Conservation (phyloP, 1,139 yeast genomes). For the Scheffersomyces illinoinensis region DNA sequence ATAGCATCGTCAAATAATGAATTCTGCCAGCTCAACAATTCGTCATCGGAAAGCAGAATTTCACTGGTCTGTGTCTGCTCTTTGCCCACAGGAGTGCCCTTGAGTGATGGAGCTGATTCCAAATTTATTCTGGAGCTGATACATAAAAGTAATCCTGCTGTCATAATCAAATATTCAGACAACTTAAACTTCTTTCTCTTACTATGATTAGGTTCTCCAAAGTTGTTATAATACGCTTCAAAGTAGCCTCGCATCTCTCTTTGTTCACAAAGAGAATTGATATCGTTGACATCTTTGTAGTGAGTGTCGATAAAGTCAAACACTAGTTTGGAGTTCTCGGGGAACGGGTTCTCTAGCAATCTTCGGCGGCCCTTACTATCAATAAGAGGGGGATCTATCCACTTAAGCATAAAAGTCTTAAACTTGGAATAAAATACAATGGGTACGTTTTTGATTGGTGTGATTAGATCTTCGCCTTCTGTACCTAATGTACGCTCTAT, state of each 20-base stretch:
- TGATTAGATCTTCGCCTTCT: slow-evolving; percentile 18
- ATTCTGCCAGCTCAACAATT: slow-evolving; percentile 20
- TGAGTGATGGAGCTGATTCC: slow-evolving; percentile 1
- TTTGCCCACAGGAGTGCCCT: slow-evolving; percentile 1
- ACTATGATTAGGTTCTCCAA: slow-evolving; percentile 5
- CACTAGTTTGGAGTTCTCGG: slow-evolving; percentile 23
- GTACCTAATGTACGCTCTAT: slow-evolving; percentile 28
- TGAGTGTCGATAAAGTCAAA: slow-evolving; percentile 22
- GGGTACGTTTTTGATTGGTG: slow-evolving; percentile 36
- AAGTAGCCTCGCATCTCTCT: slow-evolving; percentile 11
- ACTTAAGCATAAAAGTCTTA: slow-evolving; percentile 22
- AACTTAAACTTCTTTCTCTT: slow-evolving; percentile 15
- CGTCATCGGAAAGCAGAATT: slow-evolving; percentile 1
- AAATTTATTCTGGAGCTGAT: slow-evolving; percentile 23
- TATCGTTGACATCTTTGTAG: slow-evolving; percentile 12
- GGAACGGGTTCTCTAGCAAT: slow-evolving; percentile 29
- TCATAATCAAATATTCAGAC: slow-evolving; percentile 37
- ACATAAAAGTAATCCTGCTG: slow-evolving; percentile 28
- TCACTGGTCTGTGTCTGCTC: neutral
- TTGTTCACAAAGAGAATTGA: slow-evolving; percentile 9
- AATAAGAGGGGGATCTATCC: slow-evolving; percentile 36
- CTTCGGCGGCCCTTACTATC: slow-evolving; percentile 20
- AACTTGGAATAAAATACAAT: slow-evolving; percentile 22
- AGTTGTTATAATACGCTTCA: slow-evolving; percentile 15
- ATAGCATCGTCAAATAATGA: slow-evolving; percentile 37